These are phyloP conservation scores for Pythium chondricola DNA, from an alignment of 352 stramenopile genomes.

Conservation along the genomic window DNA sequence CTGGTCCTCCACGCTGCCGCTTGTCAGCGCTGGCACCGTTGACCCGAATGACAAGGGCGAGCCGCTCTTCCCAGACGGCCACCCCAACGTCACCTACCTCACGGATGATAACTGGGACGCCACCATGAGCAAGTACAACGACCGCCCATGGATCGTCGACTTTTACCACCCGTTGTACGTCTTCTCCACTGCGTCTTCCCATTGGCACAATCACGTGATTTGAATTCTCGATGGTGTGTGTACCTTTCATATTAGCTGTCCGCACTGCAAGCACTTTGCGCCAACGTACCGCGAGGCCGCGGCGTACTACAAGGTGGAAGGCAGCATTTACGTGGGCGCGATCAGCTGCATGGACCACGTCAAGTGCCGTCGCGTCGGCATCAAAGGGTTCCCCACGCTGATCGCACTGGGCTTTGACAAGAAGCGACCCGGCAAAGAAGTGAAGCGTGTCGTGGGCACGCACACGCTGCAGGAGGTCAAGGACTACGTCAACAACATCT, in stretches of 20 bases:
- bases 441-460: constrained; percentile 70
- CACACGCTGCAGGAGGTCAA: constrained; percentile 76
- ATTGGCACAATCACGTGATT: not conserved
- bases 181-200: not conserved
- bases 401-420: constrained; percentile 79
- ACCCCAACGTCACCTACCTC: constrained; percentile 84
- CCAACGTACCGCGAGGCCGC: constrained; percentile 55
- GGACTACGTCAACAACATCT: constrained; percentile 57
- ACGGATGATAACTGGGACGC: constrained; percentile 80
- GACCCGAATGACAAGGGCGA: constrained; percentile 72
- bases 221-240: not conserved
- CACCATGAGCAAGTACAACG: constrained; percentile 51
- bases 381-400: constrained; percentile 79
- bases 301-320: constrained; percentile 67
- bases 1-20: too few relatives aligned
- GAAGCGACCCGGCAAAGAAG: constrained; percentile 48
- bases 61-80: constrained; percentile 69
- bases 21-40: constrained; percentile 17
- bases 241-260: constrained; percentile 38
- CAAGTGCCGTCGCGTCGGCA: constrained; percentile 67
- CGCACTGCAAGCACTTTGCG: constrained; percentile 77
- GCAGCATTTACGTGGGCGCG: constrained; percentile 62
- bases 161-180: constrained; percentile 86
- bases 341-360: constrained; percentile 86
- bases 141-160: constrained; percentile 79